A percentile compares a stretch with the other conserved stretches of the same genome.
Evolutionary conservation across 495 filamentous ascomycete genomes (phyloP).

Genomic region (Jackrogersella multiformis): DNA sequence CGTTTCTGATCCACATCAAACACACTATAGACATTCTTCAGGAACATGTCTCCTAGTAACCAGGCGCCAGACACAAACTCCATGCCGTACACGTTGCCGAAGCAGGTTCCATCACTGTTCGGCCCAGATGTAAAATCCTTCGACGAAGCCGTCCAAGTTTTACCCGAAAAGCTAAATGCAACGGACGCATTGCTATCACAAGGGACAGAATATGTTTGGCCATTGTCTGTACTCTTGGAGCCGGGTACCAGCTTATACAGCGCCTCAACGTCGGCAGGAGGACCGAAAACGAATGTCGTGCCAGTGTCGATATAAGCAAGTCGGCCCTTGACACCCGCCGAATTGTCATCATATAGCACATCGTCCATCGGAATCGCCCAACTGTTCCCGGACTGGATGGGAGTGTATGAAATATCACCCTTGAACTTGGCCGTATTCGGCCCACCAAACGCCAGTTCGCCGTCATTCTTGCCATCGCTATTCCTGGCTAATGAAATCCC

Average conservation of each 20-base stretch:
- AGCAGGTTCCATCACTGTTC: conserved; percentile 59
- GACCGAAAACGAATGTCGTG: conserved; percentile 77
- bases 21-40: conserved; percentile 90
- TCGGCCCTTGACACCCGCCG: conserved; percentile 58
- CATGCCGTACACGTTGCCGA: conserved; percentile 70
- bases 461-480: conserved; percentile 71
- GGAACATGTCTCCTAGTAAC: conserved; percentile 83
- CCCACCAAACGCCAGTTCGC: conserved; percentile 79
- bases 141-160: conserved; percentile 69
- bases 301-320: conserved; percentile 82
- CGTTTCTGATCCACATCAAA: conserved; percentile 74
- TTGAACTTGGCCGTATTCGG: conserved; percentile 70
- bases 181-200: conserved; percentile 67
- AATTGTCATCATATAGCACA: conserved; percentile 64
- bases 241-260: conserved; percentile 74
- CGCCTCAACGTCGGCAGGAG: conserved; percentile 67
- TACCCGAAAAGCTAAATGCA: conserved; percentile 52
- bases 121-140: conserved; percentile 72
- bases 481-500: conserved; percentile 71
- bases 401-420: conserved; percentile 71
- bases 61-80: conserved; percentile 61
- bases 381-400: conserved; percentile 52
- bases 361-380: conserved; percentile 79
- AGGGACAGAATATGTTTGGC: conserved; percentile 71
- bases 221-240: conserved; percentile 53